These are phyloP conservation scores for Fraxinus angustifolia DNA, from an alignment of 305 asterid species.

Conservation along the genomic window DNA sequence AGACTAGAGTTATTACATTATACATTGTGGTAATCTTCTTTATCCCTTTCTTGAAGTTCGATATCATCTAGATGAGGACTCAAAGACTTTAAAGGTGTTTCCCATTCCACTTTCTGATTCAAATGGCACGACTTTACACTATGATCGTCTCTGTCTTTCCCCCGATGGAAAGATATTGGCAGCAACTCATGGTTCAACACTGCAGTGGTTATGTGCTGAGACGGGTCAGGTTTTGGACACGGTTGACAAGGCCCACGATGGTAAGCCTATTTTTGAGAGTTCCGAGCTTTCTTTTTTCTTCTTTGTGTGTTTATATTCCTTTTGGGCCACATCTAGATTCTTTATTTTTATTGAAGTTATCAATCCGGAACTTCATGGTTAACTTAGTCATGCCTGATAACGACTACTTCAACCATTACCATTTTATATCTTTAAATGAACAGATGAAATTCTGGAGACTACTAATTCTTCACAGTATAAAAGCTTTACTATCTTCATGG, in stretches of 20 bases:
- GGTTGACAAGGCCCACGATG: constrained; percentile 94
- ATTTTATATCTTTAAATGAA: not conserved
- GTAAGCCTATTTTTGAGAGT: constrained; percentile 37
- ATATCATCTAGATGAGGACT: constrained; percentile 92
- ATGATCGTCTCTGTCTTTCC: constrained; percentile 79
- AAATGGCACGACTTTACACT: constrained; percentile 65
- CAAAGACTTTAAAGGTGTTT: constrained; percentile 81
- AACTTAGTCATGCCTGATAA: not conserved
- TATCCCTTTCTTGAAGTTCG: constrained; percentile 61
- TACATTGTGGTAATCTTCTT: constrained; percentile 26
- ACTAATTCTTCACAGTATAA: not conserved
- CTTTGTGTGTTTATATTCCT: not conserved
- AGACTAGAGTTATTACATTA: not conserved
- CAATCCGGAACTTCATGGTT: not conserved
- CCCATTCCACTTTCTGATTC: constrained; percentile 92
- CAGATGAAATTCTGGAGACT: not conserved
- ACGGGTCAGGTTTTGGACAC: constrained; percentile 87
- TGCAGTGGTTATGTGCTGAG: constrained; percentile 87
- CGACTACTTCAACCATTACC: not conserved
- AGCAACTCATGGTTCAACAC: constrained; percentile 75
- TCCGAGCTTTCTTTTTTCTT: not conserved
- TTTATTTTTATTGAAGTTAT: not conserved
- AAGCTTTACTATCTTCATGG: not conserved
- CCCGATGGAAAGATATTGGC: constrained; percentile 90
- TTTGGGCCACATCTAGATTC: constrained; percentile 3